These are phyloP conservation scores for Inga laurina DNA, from an alignment of 306 rosid species.

Conservation along the genomic window DNA sequence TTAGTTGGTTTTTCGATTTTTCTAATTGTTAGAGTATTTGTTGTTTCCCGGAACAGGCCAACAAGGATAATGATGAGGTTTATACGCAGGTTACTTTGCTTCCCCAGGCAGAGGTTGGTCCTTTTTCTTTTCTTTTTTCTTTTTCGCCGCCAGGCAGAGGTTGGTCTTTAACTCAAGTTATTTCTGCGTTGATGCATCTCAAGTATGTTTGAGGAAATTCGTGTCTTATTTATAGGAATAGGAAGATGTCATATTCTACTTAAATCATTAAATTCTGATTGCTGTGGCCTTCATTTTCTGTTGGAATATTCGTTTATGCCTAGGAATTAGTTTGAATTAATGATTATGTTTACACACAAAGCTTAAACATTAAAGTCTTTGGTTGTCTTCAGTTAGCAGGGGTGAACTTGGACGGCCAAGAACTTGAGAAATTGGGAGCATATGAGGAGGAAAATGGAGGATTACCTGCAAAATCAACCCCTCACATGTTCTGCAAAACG, in stretches of 20 bases:
- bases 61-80: slow-evolving; percentile 97
- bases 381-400: slow-evolving; percentile 58
- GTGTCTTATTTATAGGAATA: slow-evolving; percentile 8
- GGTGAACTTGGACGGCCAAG: slow-evolving; percentile 59
- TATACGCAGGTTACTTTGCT: slow-evolving; percentile 82
- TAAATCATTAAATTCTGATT: slow-evolving; percentile 26
- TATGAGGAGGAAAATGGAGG: slow-evolving; percentile 73
- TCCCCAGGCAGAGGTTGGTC: slow-evolving; percentile 81
- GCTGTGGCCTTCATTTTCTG: slow-evolving; percentile 28
- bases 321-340: slow-evolving; percentile 10
- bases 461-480: slow-evolving; percentile 75
- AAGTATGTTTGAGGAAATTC: not conserved
- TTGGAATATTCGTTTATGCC: slow-evolving; percentile 19
- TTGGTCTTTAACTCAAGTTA: slow-evolving; percentile 34
- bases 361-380: slow-evolving; percentile 21
- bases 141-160: slow-evolving; percentile 53
- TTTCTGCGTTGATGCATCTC: slow-evolving; percentile 32
- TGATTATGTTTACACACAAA: slow-evolving; percentile 10
- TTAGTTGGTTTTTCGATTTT: slow-evolving; percentile 20
- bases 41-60: slow-evolving; percentile 58
- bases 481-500: slow-evolving; percentile 98
- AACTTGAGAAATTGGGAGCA: slow-evolving; percentile 59
- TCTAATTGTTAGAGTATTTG: not conserved
- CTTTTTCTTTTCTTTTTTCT: not conserved
- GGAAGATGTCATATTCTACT: not conserved